phyloP scores from a whole-genome alignment of 169 alveolate genomes.

The Eimeria sp. region DNA sequence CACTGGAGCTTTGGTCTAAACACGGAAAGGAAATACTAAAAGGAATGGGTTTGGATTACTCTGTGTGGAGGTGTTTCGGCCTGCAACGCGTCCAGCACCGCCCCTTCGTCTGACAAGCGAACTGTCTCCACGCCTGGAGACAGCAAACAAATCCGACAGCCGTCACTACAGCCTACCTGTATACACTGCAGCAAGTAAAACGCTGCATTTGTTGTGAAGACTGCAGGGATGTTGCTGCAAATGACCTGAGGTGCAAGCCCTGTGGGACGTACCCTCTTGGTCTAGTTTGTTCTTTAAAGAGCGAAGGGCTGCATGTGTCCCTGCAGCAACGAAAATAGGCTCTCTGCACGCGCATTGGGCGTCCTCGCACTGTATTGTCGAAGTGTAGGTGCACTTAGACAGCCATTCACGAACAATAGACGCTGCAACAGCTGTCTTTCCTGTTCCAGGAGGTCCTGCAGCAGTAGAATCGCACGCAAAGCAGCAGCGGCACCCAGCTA shows the following conservation, averaged over 20 bases:
- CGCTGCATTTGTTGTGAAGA: background rate
- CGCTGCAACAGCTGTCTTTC: constrained; percentile 64
- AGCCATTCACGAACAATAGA: constrained; percentile 62
- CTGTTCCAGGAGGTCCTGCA: constrained; percentile 74
- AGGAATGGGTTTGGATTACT: background rate
- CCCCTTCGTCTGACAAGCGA: constrained; percentile 46
- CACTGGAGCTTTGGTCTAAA: background rate
- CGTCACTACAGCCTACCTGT: background rate
- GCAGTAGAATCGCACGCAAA: background rate
- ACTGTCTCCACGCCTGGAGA: constrained; percentile 54
- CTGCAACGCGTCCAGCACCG: constrained; percentile 45
- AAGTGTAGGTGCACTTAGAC: background rate
- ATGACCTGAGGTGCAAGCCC: background rate
- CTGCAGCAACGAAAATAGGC: constrained; percentile 70
- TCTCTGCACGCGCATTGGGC: constrained; percentile 48
- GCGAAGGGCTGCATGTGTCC: constrained; percentile 73
- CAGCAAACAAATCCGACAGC: background rate
- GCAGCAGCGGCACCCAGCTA: constrained; percentile 15
- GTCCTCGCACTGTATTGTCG: constrained; percentile 5
- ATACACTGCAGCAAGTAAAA: background rate
- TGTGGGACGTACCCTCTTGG: constrained; percentile 18
- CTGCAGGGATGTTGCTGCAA: background rate
- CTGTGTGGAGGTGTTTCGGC: background rate
- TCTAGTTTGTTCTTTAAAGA: constrained; percentile 59
- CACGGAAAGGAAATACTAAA: background rate